phyloP scores from a whole-genome alignment of 305 asterid species.

The Rubia peregrina region DNA sequence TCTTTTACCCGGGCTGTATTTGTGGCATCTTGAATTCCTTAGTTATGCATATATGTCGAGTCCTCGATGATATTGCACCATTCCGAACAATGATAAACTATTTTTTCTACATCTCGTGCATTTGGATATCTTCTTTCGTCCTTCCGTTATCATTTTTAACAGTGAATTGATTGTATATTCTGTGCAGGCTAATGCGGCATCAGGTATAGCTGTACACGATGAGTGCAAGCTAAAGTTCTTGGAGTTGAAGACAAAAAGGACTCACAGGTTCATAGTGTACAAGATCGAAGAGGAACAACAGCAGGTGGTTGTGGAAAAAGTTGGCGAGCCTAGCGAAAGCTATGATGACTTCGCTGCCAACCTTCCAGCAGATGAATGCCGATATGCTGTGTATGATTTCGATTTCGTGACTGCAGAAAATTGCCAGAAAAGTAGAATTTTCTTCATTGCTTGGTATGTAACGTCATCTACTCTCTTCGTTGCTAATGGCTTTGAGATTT shows the following conservation, averaged over 20 bases:
- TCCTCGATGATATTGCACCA: neutral
- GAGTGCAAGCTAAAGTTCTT: slow-evolving; percentile 67
- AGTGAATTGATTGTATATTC: neutral
- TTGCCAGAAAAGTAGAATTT: slow-evolving; percentile 66
- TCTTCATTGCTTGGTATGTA: slow-evolving; percentile 61
- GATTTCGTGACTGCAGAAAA: slow-evolving; percentile 56
- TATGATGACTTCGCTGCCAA: slow-evolving; percentile 51
- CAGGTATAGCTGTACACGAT: slow-evolving; percentile 74
- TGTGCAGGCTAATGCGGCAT: slow-evolving; percentile 63
- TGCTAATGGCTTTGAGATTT: neutral
- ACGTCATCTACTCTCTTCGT: neutral
- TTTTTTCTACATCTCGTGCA: neutral
- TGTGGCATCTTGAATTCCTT: neutral
- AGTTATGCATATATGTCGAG: neutral
- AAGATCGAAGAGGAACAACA: slow-evolving; percentile 73
- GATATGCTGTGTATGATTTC: slow-evolving; percentile 61
- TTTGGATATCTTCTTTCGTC: neutral
- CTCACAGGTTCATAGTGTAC: slow-evolving; percentile 52
- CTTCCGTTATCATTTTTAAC: neutral
- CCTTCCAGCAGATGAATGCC: slow-evolving; percentile 64
- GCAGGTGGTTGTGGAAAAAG: slow-evolving; percentile 62
- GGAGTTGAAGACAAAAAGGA: slow-evolving; percentile 62
- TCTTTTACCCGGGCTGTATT: neutral
- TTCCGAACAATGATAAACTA: neutral
- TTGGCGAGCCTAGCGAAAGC: slow-evolving; percentile 57